Base-by-base conservation (phyloP, 164 flowering plant species). In the Vitis cinerea region DNA sequence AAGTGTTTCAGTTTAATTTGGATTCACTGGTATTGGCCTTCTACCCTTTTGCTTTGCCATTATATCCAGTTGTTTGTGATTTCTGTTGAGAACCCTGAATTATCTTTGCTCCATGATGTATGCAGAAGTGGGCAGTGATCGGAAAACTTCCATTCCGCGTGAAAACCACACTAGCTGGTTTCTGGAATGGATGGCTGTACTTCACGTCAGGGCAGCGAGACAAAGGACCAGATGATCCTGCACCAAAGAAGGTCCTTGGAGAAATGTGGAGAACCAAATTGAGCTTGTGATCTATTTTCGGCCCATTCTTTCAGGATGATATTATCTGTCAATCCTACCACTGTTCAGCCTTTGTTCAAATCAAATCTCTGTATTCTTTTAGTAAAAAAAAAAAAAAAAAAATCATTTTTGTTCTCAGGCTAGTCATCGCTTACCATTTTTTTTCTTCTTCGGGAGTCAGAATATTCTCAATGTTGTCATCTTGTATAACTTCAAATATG, bases 141-240 rank as follows among this genome's bases (percentile, higher is more conserved):
- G 90, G 19, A 87, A 23, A 81, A 64, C 82, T 88, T 74, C 94
- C 94, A 57, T 90, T 0, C 63, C 86, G 94, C 3, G 80, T 86
- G 29, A 90, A 90, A 78, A 90, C 92, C 0, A 85, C 92, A 31
- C 79, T 88, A 29, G 90, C 74, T 64, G 91, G 89, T 3, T 84
- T 72, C 74, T 90, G 92, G 94, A 66, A 89, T 61, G 91, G 91
- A 23, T 85, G 85, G 87, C 65, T 89, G 71, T 89, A 89, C 70
- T 87, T 89, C 80, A 87, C 94, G 2, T 89, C 94, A 0, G 94
- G 94, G 27, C 92, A 86, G 70, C 78, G 90, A 47, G 92, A 88
- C 67, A 82, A 72, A 71, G 94, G 94, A n/a, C 90, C 84, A 0
- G 87, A 88, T 61, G 85, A 90, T 78, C 91, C 92, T 10, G 52